Evolutionary conservation across 148 eudicot species (phyloP), one percentile per base, ranked within the genome.

Genomic region (Amaranthus palmeri): DNA sequence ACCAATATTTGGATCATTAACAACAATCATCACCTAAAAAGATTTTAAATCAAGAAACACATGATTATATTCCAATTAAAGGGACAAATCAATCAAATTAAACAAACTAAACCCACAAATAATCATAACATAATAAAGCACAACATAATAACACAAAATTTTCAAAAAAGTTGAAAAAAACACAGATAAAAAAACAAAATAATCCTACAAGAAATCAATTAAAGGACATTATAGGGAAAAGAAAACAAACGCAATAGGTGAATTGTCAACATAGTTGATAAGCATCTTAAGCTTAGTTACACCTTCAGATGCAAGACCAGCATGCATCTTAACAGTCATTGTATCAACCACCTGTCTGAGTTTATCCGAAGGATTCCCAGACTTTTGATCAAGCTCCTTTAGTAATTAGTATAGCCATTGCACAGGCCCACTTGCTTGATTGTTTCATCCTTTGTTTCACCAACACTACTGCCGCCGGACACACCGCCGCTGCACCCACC

Each of bases 241-340:
- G 18, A 63, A 52, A 5, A 62, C 15, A 46, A 82, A 87, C 97
- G 95, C 96, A 40, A 90, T 82, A 49, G 97, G 97, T 8, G 89
- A 92, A 64, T 85, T 92, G 50, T 92, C 92, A 43, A 92, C 95
- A 51, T 73, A 92, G 83, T 86, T 89, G 52, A 92, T 81, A 55
- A 92, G 83, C 97, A 92, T 92, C 87, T 92, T 92, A 17, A 92
- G 89, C 83, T 89, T 87, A 43, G 89, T 85, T 0, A 92, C 97
- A 49, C 95, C 95, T 44, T 92, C 97, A 4, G 90, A 86, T 6
- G 95, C 97, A n/a, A 92, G 85, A 0, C 97, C 97, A 42, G 96
- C 95, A 77, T 92, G 92, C 97, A 92, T 92, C 89, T 92, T 96
- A 47, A 86, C 92, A 10, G 82, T 70, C 97, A 92, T 92, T 15